Conservation (phyloP, 2,329 filamentous ascomycete genomes). For the Colletotrichum theobromicola region DNA sequence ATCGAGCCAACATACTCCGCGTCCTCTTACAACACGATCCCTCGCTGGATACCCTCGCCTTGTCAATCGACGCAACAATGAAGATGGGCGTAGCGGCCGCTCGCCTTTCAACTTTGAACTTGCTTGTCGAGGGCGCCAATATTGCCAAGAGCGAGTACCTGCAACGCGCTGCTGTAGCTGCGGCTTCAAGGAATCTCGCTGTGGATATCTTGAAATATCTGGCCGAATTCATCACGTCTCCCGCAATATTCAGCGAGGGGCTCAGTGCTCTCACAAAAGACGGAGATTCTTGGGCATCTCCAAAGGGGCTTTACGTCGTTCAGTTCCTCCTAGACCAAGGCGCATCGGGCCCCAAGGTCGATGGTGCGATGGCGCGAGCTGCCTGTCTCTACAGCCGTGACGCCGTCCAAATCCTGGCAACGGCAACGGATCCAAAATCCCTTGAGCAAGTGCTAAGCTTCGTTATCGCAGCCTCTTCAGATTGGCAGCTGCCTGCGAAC, state of each 20-base stretch:
- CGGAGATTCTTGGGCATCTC: background rate
- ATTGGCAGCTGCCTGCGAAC: background rate
- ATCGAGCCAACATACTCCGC: background rate
- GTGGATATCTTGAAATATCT: background rate
- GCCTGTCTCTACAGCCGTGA: background rate
- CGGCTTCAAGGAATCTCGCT: background rate
- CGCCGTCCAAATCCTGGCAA: background rate
- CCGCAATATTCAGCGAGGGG: background rate
- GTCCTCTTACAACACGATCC: background rate
- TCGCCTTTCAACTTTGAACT: background rate
- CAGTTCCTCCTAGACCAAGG: background rate
- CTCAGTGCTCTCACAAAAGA: background rate
- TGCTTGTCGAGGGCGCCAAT: background rate
- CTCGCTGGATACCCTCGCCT: background rate
- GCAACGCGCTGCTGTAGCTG: background rate
- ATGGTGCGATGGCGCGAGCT: background rate
- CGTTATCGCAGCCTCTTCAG: background rate
- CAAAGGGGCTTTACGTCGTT: background rate
- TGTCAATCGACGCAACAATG: background rate
- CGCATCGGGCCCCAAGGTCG: background rate
- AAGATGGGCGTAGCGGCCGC: background rate
- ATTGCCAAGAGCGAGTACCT: background rate
- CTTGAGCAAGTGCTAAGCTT: background rate
- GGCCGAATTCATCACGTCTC: background rate
- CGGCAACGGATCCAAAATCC: background rate